Percentiles rank a stretch among this genome's conserved stretches.
Evolutionary conservation across 768 basidiomycete species (phyloP).

Genomic region (Paxillus ammoniavirescens): DNA sequence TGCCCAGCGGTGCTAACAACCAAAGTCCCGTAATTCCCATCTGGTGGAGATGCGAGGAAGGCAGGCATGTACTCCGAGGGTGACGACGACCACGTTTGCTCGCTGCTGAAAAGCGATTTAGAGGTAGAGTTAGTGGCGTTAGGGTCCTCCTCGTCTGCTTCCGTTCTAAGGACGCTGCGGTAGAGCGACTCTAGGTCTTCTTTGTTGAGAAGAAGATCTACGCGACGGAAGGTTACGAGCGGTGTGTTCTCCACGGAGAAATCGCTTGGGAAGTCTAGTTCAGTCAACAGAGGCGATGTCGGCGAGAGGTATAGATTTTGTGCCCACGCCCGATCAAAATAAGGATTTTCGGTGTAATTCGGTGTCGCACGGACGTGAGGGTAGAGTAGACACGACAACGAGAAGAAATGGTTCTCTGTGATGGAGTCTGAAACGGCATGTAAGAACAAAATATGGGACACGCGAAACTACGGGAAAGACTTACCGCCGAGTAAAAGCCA

Average conservation of each 20-base stretch:
- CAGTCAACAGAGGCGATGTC: constrained; percentile 35
- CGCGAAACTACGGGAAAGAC: constrained; percentile 14
- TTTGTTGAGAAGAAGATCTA: constrained; percentile 55
- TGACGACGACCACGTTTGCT: constrained; percentile 52
- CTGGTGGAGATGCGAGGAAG: constrained; percentile 45
- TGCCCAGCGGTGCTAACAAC: constrained; percentile 66
- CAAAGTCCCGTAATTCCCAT: constrained; percentile 57
- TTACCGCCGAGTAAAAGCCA: constrained; percentile 67
- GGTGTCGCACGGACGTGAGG: constrained; percentile 69
- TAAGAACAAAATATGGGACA: not conserved
- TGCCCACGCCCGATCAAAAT: constrained; percentile 64
- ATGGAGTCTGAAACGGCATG: constrained; percentile 50
- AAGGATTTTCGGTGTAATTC: constrained; percentile 50
- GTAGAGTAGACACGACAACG: constrained; percentile 62
- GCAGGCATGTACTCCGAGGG: constrained; percentile 51
- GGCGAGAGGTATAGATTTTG: constrained; percentile 64
- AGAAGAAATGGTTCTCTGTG: constrained; percentile 74
- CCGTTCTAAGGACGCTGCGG: constrained; percentile 18
- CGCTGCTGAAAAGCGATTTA: constrained; percentile 51
- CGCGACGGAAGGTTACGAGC: constrained; percentile 62
- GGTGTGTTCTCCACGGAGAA: constrained; percentile 60
- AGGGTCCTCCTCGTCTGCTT: constrained; percentile 15
- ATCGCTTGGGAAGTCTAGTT: constrained; percentile 44
- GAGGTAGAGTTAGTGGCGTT: constrained; percentile 23
- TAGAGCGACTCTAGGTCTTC: constrained; percentile 50